Evolutionary conservation across 805 yeast genomes (phyloP).

Genomic region (Schwanniomyces polymorphus): DNA sequence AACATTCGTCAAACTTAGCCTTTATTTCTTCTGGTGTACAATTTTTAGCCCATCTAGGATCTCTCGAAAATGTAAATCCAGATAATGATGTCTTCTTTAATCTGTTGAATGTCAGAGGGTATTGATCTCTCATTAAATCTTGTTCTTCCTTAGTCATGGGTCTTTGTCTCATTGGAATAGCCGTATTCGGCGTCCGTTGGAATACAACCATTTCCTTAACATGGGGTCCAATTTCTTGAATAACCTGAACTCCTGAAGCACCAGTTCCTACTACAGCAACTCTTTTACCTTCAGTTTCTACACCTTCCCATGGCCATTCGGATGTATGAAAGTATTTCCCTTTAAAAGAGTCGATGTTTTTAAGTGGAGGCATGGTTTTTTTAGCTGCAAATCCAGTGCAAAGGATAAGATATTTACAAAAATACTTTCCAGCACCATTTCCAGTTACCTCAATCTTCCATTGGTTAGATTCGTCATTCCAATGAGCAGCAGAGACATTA

Average conservation of each 20-base stretch:
- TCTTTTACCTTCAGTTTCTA: constrained; percentile 17
- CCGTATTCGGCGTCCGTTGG: constrained; percentile 11
- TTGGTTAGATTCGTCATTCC: constrained; percentile 15
- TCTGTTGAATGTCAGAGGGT: constrained; percentile 6
- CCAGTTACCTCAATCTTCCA: constrained; percentile 11
- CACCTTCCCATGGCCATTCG: constrained; percentile 22
- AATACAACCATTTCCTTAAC: constrained; percentile 13
- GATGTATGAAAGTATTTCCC: constrained; percentile 29
- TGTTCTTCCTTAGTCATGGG: constrained; percentile 1
- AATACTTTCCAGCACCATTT: constrained; percentile 1
- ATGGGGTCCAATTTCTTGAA: constrained; percentile 16
- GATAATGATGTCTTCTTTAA: constrained; percentile 7
- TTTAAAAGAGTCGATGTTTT: constrained; percentile 15
- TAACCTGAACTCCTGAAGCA: constrained; percentile 28
- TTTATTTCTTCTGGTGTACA: constrained; percentile 12
- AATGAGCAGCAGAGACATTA: constrained; percentile 14
- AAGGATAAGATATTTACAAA: constrained; percentile 10
- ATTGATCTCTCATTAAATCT: constrained; percentile 6
- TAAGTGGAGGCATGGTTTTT: constrained; percentile 17
- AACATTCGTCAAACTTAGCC: constrained; percentile 14
- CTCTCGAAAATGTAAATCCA: neutral
- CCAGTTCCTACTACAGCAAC: constrained; percentile 33
- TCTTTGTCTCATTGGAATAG: constrained; percentile 15
- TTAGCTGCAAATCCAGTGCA: constrained; percentile 21
- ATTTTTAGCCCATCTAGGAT: constrained; percentile 4